These are phyloP conservation scores for Aspergillus persii DNA, from an alignment of 2,329 filamentous ascomycete species.

Conservation along the genomic window DNA sequence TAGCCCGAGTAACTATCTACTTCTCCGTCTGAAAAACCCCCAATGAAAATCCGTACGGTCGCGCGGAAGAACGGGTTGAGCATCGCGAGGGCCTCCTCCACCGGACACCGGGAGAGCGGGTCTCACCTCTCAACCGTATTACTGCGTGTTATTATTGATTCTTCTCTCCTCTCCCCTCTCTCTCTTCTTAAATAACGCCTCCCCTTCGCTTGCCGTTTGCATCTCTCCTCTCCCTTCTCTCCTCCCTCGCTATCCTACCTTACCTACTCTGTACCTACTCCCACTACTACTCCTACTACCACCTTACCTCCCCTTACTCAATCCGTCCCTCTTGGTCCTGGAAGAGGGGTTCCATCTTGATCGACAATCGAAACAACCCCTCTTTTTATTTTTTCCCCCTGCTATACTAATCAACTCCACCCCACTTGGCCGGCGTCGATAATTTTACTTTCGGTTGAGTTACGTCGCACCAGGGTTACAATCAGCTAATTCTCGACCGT, in stretches of 20 bases:
- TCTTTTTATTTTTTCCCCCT: not conserved
- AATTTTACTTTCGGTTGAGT: conserved; percentile 4
- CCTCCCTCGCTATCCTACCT: too few species aligned
- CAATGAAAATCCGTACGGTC: conserved; percentile 2
- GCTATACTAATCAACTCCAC: not conserved
- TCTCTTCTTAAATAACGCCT: conserved; percentile 1
- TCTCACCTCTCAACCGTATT: conserved; percentile 16
- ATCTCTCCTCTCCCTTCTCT: not conserved
- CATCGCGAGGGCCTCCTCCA: conserved; percentile 6
- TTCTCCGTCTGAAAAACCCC: too few species aligned
- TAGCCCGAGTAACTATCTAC: too few species aligned
- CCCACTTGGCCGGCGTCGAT: not conserved
- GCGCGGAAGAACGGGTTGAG: conserved; percentile 4
- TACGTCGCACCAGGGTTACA: not conserved
- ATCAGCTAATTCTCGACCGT: not conserved
- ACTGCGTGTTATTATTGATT: conserved; percentile 4
- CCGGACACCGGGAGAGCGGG: conserved; percentile 20
- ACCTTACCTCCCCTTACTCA: too few species aligned
- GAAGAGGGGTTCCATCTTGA: not conserved
- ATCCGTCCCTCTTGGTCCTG: not conserved
- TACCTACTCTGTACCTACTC: too few species aligned
- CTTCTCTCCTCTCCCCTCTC: not conserved
- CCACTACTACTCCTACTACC: not conserved
- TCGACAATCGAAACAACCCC: not conserved
- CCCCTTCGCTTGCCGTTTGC: not conserved